Evolutionary conservation across 495 filamentous ascomycete species (phyloP).

Genomic region (Rhypophila decipiens): DNA sequence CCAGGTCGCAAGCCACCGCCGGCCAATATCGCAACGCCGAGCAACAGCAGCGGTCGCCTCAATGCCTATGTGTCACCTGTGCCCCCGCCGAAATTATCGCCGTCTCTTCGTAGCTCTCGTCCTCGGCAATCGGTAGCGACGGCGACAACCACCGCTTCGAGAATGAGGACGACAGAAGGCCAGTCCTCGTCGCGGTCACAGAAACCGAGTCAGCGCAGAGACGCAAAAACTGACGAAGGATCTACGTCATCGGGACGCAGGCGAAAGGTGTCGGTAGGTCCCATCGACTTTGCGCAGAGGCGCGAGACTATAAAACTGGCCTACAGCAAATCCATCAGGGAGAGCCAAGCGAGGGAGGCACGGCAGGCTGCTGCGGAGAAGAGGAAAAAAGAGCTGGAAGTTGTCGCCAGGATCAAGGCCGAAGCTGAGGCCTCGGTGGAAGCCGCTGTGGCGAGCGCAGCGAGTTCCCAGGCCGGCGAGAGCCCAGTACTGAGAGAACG

Average conservation of each 20-base stretch:
- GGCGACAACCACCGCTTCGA: constrained; percentile 60
- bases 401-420: constrained; percentile 26
- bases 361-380: constrained; percentile 36
- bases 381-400: constrained; percentile 34
- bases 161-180: constrained; percentile 46
- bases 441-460: constrained; percentile 15
- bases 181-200: constrained; percentile 28
- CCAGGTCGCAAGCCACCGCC: constrained; percentile 26
- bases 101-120: constrained; percentile 73
- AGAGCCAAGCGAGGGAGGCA: constrained; percentile 56
- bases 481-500: not conserved
- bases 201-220: constrained; percentile 32
- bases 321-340: constrained; percentile 68
- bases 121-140: constrained; percentile 73
- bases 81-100: constrained; percentile 48
- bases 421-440: constrained; percentile 25
- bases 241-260: constrained; percentile 18
- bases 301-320: constrained; percentile 73
- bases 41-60: constrained; percentile 34
- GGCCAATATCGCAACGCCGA: constrained; percentile 19
- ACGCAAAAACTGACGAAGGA: constrained; percentile 27
- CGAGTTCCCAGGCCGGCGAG: constrained; percentile 2
- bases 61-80: constrained; percentile 45
- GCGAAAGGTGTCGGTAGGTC: constrained; percentile 50
- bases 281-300: constrained; percentile 72